Base-by-base conservation (phyloP, 192 early-diverging fungal genomes). In the Linnemannia hyalina region DNA sequence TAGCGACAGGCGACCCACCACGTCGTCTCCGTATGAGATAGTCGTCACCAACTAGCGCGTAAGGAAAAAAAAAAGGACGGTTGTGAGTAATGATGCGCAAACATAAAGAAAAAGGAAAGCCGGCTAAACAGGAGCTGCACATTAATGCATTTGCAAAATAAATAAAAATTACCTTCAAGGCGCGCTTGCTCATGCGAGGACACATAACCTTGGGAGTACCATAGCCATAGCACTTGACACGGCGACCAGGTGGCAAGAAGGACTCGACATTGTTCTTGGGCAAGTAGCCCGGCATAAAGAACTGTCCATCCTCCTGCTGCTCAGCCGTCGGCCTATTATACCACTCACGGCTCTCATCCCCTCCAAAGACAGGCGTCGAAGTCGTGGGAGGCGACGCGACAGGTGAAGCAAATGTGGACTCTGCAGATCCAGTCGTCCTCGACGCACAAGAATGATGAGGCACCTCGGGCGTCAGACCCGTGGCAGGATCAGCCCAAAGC, bases 181-280 rank as follows among this genome's bases (percentile, higher is more conserved):
- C 68, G 4, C 88, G 89, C 70, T 87, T 86, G 69, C 88, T 89
- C 68, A 91, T 75, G 18, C 80, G 80, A 18, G 86, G 80, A 52
- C 85, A 87, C 89, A 90, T 90, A 13, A 89, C 86, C 29, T 88
- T 89, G 22, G 90, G 90, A 11, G 87, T 57, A 0, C 88, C 90
- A 68, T 90, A 90, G 0, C 87, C 89, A 85, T 89, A 90, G 36
- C 85, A 85, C 16, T 89, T 82, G 36, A 92, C 87, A 36, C 86
- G 82, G 1, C 89, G 77, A 68, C 88, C 88, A 18, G 88, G 80
- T 52, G 91, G 91, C 35, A 92, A 71, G 72, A 81, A 86, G 32
- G 80, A 76, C 36, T 80, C 83, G 0, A 70, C 68, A 40, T 65
- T 69, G 16, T 57, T 68, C 15, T 57, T 49, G 16, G 79, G 79